These are phyloP conservation scores for Hypoxylon sp. DNA, from an alignment of 2,329 filamentous ascomycete genomes.

Conservation along the genomic window DNA sequence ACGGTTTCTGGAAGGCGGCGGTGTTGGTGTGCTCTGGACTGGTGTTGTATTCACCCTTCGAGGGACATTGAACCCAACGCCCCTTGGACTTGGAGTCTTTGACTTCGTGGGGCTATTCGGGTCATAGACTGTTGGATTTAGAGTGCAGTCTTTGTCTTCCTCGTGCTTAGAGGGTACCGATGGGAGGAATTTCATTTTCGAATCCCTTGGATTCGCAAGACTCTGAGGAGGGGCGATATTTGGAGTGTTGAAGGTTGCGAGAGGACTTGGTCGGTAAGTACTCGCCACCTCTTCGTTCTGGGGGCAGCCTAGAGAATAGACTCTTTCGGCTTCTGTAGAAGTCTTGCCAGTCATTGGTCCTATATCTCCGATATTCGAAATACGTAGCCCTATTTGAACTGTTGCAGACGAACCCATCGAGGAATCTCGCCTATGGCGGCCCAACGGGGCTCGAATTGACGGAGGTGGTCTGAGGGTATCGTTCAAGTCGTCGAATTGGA, in stretches of 20 bases:
- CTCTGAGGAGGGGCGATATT: constrained; percentile 46
- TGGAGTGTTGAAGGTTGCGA: constrained; percentile 42
- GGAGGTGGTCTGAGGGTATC: constrained; percentile 60
- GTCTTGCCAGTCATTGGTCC: constrained; percentile 54
- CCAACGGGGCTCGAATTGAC: constrained; percentile 56
- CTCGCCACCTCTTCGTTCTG: constrained; percentile 40
- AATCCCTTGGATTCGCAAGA: constrained; percentile 22
- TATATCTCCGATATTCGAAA: constrained; percentile 71
- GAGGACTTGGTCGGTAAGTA: constrained; percentile 52
- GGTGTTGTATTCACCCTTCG: constrained; percentile 47
- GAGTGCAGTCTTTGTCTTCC: constrained; percentile 53
- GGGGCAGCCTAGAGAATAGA: constrained; percentile 57
- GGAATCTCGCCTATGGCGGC: constrained; percentile 68
- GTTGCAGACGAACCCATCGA: constrained; percentile 76
- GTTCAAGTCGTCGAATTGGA: constrained; percentile 37
- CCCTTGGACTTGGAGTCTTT: constrained; percentile 60
- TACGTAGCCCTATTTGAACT: constrained; percentile 77
- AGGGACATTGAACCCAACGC: constrained; percentile 58
- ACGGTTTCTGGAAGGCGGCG: constrained; percentile 35
- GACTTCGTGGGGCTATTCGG: constrained; percentile 56
- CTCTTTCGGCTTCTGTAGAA: constrained; percentile 53
- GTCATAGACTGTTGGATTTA: constrained; percentile 68
- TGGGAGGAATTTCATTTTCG: constrained; percentile 53
- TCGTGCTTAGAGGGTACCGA: constrained; percentile 53
- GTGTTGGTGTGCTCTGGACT: constrained; percentile 25